Conservation (phyloP, 176 grass and related monocot genomes). For the Bromus sterilis region DNA sequence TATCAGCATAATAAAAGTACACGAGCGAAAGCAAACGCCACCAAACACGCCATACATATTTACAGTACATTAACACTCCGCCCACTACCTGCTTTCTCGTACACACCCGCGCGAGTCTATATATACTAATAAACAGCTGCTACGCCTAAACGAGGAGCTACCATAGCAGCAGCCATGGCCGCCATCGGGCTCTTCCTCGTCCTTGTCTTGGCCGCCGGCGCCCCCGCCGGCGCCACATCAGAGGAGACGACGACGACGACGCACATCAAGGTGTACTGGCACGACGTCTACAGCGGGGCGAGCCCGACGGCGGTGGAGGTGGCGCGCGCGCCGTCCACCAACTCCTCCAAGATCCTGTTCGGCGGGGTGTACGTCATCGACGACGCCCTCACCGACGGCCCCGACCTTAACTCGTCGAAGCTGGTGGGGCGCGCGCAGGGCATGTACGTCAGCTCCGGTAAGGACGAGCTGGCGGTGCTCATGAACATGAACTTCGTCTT, state of each 20-base stretch:
- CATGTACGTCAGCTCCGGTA: conserved; percentile 38
- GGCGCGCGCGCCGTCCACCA: conserved; percentile 1
- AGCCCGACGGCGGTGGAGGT: conserved; percentile 38
- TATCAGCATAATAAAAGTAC: too few relatives aligned
- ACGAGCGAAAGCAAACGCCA: too few relatives aligned
- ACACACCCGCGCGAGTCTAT: too few relatives aligned
- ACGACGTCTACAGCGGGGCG: conserved; percentile 60
- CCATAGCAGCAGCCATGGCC: not conserved
- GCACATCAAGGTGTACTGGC: conserved; percentile 79
- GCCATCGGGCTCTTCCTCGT: not conserved
- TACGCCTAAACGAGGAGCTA: too few relatives aligned
- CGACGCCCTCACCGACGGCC: conserved; percentile 52
- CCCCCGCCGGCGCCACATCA: not conserved
- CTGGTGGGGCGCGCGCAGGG: conserved; percentile 59
- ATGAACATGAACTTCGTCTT: conserved; percentile 75
- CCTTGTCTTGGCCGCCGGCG: not conserved
- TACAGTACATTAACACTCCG: too few relatives aligned
- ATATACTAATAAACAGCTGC: too few relatives aligned
- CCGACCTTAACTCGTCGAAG: conserved; percentile 4
- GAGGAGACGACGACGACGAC: not conserved
- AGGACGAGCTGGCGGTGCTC: conserved; percentile 34
- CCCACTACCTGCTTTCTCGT: too few relatives aligned
- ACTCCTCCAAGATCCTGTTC: conserved; percentile 13
- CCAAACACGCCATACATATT: too few relatives aligned
- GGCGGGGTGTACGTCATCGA: conserved; percentile 55